Percentiles rank a stretch among this genome's conserved stretches.
Conservation (phyloP, 805 yeast genomes). For the Danielozyma ontarioensis region DNA sequence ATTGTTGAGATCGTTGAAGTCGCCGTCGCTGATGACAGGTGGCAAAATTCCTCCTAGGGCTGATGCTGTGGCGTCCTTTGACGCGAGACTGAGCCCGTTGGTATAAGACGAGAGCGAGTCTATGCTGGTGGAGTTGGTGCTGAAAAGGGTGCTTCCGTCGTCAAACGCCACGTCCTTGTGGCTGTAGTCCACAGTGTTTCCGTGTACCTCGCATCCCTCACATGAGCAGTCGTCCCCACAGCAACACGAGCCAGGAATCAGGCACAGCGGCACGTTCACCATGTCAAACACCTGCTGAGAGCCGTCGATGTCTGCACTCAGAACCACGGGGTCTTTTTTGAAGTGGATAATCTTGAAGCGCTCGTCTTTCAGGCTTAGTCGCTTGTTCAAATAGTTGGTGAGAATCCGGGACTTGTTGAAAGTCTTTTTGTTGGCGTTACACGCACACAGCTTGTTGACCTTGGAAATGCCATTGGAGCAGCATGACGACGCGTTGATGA, state of each 20-base stretch:
- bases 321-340: not conserved
- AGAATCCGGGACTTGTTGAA: conserved; percentile 33
- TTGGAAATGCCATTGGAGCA: conserved; percentile 20
- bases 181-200: conserved; percentile 9
- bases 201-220: conserved; percentile 33
- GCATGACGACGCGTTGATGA: conserved; percentile 29
- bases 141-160: not conserved
- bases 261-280: conserved; percentile 27
- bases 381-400: conserved; percentile 23
- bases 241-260: conserved; percentile 31
- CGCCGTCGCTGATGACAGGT: too few relatives aligned
- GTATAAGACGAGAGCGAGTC: not conserved
- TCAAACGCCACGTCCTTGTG: conserved; percentile 3
- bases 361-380: conserved; percentile 4
- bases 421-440: conserved; percentile 22
- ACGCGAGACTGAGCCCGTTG: too few relatives aligned
- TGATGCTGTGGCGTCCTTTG: too few relatives aligned
- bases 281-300: conserved; percentile 14
- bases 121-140: too few relatives aligned
- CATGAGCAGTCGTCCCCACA: conserved; percentile 35
- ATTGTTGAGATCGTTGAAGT: too few relatives aligned
- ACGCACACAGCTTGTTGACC: conserved; percentile 22
- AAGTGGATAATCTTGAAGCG: not conserved
- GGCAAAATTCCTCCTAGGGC: too few relatives aligned
- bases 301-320: not conserved